Conservation (phyloP, 768 basidiomycete species). For the Lactifluus rugatus region DNA sequence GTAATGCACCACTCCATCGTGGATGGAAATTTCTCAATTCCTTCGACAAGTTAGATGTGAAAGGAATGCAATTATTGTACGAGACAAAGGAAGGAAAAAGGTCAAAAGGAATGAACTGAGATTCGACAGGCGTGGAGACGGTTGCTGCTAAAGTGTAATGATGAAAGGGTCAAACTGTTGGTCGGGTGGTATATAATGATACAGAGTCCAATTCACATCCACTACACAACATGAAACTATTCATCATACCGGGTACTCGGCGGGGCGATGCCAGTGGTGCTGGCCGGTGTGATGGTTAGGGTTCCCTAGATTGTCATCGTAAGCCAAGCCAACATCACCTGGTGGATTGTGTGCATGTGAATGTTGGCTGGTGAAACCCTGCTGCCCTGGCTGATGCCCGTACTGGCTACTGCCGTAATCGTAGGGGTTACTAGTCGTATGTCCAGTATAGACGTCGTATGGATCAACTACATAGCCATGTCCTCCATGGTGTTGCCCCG, state of each 20-base stretch:
- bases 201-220: neutral
- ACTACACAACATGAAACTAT: slow-evolving; percentile 9
- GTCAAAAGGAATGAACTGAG: neutral
- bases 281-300: neutral
- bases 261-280: neutral
- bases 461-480: slow-evolving; percentile 31
- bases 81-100: neutral
- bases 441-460: slow-evolving; percentile 39
- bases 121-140: neutral
- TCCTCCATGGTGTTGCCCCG: neutral
- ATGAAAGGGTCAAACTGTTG: neutral
- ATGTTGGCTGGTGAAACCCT: neutral
- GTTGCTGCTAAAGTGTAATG: neutral
- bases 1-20: too few relatives aligned
- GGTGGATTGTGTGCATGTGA: neutral
- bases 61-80: neutral
- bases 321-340: slow-evolving; percentile 1
- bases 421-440: neutral
- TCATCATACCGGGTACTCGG: neutral
- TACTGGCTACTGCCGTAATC: neutral
- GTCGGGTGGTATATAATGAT: neutral
- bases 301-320: slow-evolving; percentile 1
- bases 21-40: neutral
- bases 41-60: neutral
- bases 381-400: neutral